Conservation (phyloP, 306 rosid genomes). For the Prunus dulcis region DNA sequence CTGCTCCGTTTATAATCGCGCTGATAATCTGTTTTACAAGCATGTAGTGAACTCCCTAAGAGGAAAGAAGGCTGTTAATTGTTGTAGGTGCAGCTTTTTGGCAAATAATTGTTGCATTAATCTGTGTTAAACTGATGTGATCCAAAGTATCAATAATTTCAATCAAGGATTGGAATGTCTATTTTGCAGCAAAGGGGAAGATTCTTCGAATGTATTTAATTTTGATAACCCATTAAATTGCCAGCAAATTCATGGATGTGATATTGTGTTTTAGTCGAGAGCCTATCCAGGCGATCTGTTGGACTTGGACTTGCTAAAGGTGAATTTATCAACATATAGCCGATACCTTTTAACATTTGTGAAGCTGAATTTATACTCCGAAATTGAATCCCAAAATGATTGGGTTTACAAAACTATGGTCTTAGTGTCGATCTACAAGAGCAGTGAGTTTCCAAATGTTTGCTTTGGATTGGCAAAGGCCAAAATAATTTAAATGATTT, state of each 20-base stretch:
- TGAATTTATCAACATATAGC: not conserved
- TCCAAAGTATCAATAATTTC: constrained; percentile 28
- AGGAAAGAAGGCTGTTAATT: constrained; percentile 28
- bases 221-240: not conserved
- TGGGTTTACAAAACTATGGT: too few relatives aligned
- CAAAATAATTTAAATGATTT: too few relatives aligned
- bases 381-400: too few relatives aligned
- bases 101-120: constrained; percentile 37
- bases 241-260: not conserved
- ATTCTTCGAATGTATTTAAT: constrained; percentile 5
- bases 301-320: not conserved
- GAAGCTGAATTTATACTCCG: too few relatives aligned
- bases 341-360: not conserved
- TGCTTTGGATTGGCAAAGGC: too few relatives aligned
- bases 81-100: constrained; percentile 29
- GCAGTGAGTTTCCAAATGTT: too few relatives aligned
- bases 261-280: not conserved
- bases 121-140: constrained; percentile 27
- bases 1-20: not conserved
- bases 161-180: constrained; percentile 26
- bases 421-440: too few relatives aligned
- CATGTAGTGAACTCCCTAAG: constrained; percentile 20
- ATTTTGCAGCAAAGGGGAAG: constrained; percentile 29
- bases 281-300: not conserved
- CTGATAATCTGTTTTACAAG: constrained; percentile 9